Percentiles rank a stretch among this genome's conserved stretches.
Evolutionary conservation across 1,139 yeast genomes (phyloP).

Genomic region (Protomyces arabidopsidicola): DNA sequence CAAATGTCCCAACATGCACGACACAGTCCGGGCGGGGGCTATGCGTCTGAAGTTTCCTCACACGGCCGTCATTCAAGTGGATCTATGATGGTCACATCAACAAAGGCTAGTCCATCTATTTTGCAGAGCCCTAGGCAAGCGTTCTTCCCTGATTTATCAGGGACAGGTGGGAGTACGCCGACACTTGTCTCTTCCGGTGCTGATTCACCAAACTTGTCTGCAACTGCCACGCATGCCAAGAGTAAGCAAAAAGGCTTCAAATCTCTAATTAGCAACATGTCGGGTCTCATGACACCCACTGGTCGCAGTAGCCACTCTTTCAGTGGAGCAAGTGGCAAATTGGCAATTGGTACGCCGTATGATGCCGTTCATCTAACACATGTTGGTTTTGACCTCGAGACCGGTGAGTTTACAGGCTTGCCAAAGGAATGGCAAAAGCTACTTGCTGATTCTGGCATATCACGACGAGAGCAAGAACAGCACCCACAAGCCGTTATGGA

Average conservation of each 20-base stretch:
- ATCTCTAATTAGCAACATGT: conserved; percentile 13
- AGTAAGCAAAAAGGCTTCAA: conserved; percentile 10
- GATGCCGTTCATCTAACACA: conserved; percentile 89
- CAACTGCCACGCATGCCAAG: not conserved
- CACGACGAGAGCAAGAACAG: conserved; percentile 75
- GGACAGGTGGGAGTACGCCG: not conserved
- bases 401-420: conserved; percentile 83
- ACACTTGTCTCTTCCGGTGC: not conserved
- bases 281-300: not conserved
- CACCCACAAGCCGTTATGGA: conserved; percentile 94
- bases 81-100: not conserved
- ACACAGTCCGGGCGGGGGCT: not conserved
- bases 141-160: not conserved
- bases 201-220: not conserved
- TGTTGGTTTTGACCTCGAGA: conserved; percentile 77
- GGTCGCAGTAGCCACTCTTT: not conserved
- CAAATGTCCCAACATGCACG: conserved; percentile 10
- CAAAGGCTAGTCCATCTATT: not conserved
- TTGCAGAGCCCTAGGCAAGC: not conserved
- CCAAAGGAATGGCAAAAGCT: conserved; percentile 90
- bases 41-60: not conserved
- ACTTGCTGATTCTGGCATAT: conserved; percentile 78
- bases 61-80: too few relatives aligned
- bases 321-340: not conserved
- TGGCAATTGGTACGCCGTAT: conserved; percentile 81